Conservation (phyloP, 306 rosid genomes). For the Malus sieversii region DNA sequence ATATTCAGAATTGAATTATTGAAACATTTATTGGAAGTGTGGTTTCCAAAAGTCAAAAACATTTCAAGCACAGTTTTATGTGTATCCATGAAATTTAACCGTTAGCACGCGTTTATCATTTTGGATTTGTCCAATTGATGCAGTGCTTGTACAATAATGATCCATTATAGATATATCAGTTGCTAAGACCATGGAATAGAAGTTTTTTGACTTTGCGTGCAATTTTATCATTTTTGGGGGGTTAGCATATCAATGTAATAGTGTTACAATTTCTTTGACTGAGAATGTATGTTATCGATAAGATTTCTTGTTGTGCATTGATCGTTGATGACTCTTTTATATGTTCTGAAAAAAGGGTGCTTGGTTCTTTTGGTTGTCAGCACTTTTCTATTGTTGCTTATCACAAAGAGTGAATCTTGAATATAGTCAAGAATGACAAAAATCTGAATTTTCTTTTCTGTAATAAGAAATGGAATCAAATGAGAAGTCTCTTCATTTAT, state of each 20-base stretch:
- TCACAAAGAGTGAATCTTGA: background rate
- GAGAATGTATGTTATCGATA: background rate
- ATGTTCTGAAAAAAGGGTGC: background rate
- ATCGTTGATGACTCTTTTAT: background rate
- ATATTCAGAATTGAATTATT: background rate
- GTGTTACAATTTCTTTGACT: background rate
- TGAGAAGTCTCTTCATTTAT: constrained; percentile 1
- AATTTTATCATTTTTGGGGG: background rate
- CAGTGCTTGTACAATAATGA: background rate
- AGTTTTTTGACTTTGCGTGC: background rate
- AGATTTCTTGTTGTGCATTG: background rate
- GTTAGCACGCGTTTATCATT: background rate
- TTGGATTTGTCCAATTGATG: background rate
- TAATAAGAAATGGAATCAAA: background rate
- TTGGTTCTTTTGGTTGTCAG: background rate
- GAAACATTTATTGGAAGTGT: background rate
- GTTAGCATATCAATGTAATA: background rate
- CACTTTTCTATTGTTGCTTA: background rate
- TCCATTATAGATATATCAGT: background rate
- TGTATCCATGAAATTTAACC: background rate
- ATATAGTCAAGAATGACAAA: background rate
- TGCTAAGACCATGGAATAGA: background rate
- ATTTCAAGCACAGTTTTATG: background rate
- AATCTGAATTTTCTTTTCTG: background rate
- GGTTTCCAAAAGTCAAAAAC: background rate